A percentile compares a stretch with the other conserved stretches of the same genome.
phyloP scores from a whole-genome alignment of 176 grass and related monocot species.

The Poa annua region DNA sequence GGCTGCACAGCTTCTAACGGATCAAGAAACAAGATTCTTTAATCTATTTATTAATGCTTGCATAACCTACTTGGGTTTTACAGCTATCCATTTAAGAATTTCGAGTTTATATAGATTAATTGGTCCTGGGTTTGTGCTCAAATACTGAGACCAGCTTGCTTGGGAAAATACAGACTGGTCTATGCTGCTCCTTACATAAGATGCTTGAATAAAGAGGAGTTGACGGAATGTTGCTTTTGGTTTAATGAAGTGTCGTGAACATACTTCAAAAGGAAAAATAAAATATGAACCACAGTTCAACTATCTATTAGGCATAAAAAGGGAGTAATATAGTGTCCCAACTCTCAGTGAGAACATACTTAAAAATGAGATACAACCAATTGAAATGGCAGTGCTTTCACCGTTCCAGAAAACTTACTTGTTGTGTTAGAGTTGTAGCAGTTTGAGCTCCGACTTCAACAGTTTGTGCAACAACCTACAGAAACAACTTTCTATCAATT shows the following conservation, averaged over 20 bases:
- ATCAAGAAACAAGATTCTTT: neutral
- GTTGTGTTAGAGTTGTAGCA: constrained; percentile 78
- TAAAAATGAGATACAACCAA: constrained; percentile 7
- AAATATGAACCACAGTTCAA: neutral
- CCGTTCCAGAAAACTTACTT: constrained; percentile 63
- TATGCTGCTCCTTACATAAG: neutral
- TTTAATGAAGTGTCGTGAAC: neutral
- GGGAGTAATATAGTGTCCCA: neutral
- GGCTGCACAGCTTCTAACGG: neutral
- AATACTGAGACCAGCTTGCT: constrained; percentile 3
- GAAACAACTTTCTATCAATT: constrained; percentile 36
- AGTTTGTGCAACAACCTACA: constrained; percentile 95
- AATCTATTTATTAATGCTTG: constrained; percentile 9
- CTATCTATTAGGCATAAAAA: neutral
- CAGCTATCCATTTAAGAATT: neutral
- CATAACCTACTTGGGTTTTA: constrained; percentile 10
- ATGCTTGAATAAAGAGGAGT: constrained; percentile 1
- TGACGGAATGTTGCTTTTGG: neutral
- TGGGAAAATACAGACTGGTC: neutral
- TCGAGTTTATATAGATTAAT: neutral
- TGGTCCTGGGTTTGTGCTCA: neutral
- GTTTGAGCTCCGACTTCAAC: constrained; percentile 97
- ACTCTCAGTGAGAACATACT: neutral
- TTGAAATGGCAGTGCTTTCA: neutral
- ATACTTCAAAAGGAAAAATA: constrained; percentile 30